Percentiles rank a stretch among this genome's conserved stretches.
These are phyloP conservation scores for Aureobasidium uvarum DNA, from an alignment of 2,329 filamentous ascomycete genomes.

Conservation along the genomic window DNA sequence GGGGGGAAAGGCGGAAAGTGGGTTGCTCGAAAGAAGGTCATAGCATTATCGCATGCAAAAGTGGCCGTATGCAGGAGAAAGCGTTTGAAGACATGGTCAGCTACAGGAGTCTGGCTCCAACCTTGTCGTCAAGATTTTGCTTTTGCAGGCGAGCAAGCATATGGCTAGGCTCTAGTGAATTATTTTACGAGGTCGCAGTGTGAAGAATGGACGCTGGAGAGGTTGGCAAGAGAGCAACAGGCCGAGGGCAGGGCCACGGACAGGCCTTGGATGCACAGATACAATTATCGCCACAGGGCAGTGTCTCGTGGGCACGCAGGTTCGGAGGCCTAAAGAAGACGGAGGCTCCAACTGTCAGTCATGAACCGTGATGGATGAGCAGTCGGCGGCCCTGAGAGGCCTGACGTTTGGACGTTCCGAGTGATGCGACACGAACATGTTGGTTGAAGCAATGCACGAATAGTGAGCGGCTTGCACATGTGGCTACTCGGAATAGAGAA, in stretches of 20 bases:
- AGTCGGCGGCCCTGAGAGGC: background rate
- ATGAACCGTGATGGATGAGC: background rate
- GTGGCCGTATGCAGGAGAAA: conserved; percentile 14
- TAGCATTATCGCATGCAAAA: background rate
- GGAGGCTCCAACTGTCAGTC: background rate
- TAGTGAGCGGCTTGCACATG: background rate
- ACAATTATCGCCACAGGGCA: background rate
- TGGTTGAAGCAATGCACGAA: background rate
- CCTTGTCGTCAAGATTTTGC: background rate
- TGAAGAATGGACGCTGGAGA: background rate
- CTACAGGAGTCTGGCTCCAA: conserved; percentile 7
- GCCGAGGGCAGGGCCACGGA: conserved; percentile 3
- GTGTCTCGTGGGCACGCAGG: background rate
- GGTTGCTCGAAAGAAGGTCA: conserved; percentile 4
- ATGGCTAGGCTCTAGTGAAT: background rate
- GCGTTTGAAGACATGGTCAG: background rate
- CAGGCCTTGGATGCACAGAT: background rate
- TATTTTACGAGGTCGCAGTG: background rate
- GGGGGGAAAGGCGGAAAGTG: conserved; percentile 13
- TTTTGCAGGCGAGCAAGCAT: conserved; percentile 11
- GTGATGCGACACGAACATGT: background rate
- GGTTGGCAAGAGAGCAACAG: background rate
- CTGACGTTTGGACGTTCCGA: background rate
- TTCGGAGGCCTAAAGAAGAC: background rate
- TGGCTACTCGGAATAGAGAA: background rate